A percentile compares a stretch with the other conserved stretches of the same genome.
These are phyloP conservation scores for Nicotiana noctiflora DNA, from an alignment of 257 asterid species.

Conservation along the genomic window DNA sequence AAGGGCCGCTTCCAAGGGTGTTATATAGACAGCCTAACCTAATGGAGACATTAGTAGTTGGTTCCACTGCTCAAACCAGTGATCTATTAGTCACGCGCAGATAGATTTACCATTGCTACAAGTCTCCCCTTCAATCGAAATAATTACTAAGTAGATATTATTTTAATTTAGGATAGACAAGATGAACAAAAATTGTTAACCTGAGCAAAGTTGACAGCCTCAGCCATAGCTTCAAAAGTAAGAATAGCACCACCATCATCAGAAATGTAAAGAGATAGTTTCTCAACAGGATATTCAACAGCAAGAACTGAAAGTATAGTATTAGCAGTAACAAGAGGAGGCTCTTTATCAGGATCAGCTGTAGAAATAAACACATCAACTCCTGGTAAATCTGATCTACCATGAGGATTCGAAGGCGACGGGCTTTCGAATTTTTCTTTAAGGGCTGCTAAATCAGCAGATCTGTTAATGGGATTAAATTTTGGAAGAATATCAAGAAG, in stretches of 20 bases:
- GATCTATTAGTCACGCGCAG: no score
- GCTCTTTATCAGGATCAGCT: constrained; percentile 94
- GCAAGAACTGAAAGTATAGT: constrained; percentile 78
- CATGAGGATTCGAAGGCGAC: constrained; percentile 54
- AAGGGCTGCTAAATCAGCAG: constrained; percentile 65
- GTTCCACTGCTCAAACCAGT: no score
- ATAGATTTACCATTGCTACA: no score
- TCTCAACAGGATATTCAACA: constrained; percentile 83
- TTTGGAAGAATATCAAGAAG: constrained; percentile 86
- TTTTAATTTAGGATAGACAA: neutral
- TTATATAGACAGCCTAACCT: no score
- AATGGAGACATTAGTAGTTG: no score
- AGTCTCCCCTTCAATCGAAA: no score
- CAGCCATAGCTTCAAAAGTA: constrained; percentile 98
- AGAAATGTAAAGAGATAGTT: constrained; percentile 69
- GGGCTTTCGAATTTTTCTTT: constrained; percentile 70
- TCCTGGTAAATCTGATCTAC: constrained; percentile 93
- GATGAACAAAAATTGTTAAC: constrained; percentile 18
- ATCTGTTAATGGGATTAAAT: constrained; percentile 80
- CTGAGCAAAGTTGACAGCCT: constrained; percentile 87
- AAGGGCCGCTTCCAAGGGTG: no score
- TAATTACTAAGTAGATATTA: neutral
- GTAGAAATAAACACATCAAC: constrained; percentile 85
- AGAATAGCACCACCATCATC: constrained; percentile 93
- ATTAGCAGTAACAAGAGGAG: constrained; percentile 86